Conservation (phyloP, 352 stramenopile species). For the Phytopythium oedochilum region DNA sequence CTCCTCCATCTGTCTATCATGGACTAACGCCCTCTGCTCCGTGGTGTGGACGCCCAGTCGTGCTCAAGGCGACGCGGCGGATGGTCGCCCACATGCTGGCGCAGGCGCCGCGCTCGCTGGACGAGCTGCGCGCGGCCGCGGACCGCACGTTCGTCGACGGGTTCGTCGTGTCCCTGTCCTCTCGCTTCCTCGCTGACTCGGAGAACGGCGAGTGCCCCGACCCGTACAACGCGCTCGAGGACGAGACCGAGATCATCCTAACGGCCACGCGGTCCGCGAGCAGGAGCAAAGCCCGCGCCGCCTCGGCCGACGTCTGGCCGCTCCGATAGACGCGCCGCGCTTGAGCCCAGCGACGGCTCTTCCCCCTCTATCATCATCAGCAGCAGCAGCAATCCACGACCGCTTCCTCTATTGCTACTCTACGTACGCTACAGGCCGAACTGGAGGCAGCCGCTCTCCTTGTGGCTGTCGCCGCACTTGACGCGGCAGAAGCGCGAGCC, state of each 20-base stretch:
- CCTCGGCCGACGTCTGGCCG: background rate
- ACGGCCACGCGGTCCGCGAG: slow-evolving; percentile 12
- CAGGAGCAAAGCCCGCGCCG: background rate
- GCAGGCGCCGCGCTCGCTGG: slow-evolving; percentile 43
- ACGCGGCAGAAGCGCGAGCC: slow-evolving; percentile 80
- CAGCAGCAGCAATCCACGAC: background rate
- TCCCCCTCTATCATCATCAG: background rate
- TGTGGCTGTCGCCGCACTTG: slow-evolving; percentile 83
- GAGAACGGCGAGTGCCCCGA: slow-evolving; percentile 75
- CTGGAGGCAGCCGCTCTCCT: slow-evolving; percentile 89
- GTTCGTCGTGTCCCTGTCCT: slow-evolving; percentile 53
- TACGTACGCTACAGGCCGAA: slow-evolving; percentile 58
- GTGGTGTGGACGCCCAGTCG: no score
- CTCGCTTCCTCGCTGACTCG: slow-evolving; percentile 47
- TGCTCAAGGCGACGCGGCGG: slow-evolving; percentile 67
- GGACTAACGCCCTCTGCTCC: no score
- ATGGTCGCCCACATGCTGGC: slow-evolving; percentile 55
- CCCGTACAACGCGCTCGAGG: slow-evolving; percentile 53
- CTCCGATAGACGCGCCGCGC: background rate
- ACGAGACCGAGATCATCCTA: slow-evolving; percentile 45
- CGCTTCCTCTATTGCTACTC: no score
- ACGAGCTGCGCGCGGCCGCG: slow-evolving; percentile 43
- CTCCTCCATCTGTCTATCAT: slow-evolving; percentile 4
- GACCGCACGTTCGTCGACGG: slow-evolving; percentile 67
- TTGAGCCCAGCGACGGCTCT: background rate